Conservation (phyloP, 805 yeast genomes). For the Starmerella powellii region DNA sequence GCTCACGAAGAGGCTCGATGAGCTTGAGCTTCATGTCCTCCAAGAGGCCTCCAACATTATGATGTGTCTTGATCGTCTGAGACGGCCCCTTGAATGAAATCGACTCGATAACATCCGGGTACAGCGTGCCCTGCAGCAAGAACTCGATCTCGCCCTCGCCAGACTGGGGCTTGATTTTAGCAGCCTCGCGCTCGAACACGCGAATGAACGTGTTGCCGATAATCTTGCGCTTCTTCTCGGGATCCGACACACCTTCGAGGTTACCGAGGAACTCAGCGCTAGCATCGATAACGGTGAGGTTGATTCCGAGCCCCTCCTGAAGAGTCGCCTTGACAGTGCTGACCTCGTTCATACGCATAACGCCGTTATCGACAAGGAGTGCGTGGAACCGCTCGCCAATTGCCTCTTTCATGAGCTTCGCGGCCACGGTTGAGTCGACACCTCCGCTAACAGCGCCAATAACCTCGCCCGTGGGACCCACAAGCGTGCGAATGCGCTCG, state of each 20-base stretch:
- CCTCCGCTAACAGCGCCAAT: conserved; percentile 99
- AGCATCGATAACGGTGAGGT: conserved; percentile 90
- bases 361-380: conserved; percentile 94
- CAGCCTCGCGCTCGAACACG: conserved; percentile 93
- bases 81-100: conserved; percentile 99
- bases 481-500: conserved; percentile 75
- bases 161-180: conserved; percentile 65
- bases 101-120: conserved; percentile 97
- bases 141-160: conserved; percentile 85
- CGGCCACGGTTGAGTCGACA: conserved; percentile 98
- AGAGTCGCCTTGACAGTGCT: conserved; percentile 76
- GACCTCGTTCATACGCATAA: conserved; percentile 91
- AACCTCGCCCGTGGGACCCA: conserved; percentile 96
- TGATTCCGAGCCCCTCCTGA: conserved; percentile 86
- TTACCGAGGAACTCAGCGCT: conserved; percentile 74
- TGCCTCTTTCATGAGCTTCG: conserved; percentile 94
- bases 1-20: conserved; percentile 96
- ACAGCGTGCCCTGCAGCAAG: conserved; percentile 90
- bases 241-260: conserved; percentile 90
- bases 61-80: conserved; percentile 98
- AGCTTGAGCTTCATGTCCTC: conserved; percentile 97
- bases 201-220: conserved; percentile 96
- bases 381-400: conserved; percentile 99
- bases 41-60: conserved; percentile 94
- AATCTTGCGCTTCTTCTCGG: conserved; percentile 97